A percentile compares a stretch with the other conserved stretches of the same genome.
phyloP scores from a whole-genome alignment of 1,284 basidiomycete genomes.

The Rhodotorula sp. region DNA sequence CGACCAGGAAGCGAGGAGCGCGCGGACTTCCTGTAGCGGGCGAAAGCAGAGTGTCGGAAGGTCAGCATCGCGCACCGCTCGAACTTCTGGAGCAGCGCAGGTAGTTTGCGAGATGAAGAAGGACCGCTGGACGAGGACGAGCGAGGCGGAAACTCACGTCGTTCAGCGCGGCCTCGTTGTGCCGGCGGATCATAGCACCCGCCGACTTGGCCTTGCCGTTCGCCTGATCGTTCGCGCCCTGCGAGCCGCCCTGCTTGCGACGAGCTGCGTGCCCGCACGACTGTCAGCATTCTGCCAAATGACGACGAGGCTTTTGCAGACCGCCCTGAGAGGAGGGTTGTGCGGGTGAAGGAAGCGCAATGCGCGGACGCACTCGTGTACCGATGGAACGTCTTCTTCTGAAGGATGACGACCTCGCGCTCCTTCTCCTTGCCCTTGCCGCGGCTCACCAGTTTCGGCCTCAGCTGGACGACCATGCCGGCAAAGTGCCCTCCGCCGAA shows the following conservation, averaged over 20 bases:
- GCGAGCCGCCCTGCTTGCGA: constrained; percentile 94
- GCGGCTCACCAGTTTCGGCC: constrained; percentile 54
- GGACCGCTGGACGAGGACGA: background rate
- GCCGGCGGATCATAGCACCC: constrained; percentile 89
- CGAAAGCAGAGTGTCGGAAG: too few relatives aligned
- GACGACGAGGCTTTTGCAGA: too few relatives aligned
- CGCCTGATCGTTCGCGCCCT: constrained; percentile 87
- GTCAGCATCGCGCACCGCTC: too few relatives aligned
- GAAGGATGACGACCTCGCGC: constrained; percentile 73
- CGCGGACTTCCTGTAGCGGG: constrained; percentile 72
- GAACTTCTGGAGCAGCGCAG: too few relatives aligned
- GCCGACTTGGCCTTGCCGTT: constrained; percentile 93
- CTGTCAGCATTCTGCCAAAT: background rate
- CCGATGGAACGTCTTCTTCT: constrained; percentile 96
- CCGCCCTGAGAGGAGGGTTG: background rate
- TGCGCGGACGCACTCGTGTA: constrained; percentile 76
- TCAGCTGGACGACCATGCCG: constrained; percentile 73
- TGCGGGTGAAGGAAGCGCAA: background rate
- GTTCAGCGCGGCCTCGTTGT: constrained; percentile 88
- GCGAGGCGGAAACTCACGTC: constrained; percentile 75
- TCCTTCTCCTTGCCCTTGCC: constrained; percentile 59
- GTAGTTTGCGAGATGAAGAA: background rate
- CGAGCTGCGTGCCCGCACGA: constrained; percentile 63
- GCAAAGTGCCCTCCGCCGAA: constrained; percentile 97
- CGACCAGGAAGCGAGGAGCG: constrained; percentile 75